Evolutionary conservation across 2,329 filamentous ascomycete species (phyloP).

Genomic region (Phyllosticta capitalensis): DNA sequence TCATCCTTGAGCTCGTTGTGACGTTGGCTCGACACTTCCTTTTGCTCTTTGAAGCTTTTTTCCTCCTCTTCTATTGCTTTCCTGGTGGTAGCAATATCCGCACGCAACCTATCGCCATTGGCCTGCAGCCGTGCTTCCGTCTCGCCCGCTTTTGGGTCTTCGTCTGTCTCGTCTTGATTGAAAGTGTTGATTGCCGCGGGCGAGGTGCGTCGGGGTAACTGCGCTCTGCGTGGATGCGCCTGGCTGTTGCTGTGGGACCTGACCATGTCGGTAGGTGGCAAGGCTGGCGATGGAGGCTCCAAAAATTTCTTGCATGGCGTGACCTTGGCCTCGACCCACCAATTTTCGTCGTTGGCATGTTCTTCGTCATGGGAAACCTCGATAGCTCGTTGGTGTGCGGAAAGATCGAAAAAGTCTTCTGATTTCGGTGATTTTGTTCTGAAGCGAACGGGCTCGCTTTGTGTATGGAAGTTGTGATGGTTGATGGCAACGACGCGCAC

Average conservation of each 20-base stretch:
- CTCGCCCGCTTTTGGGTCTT: slow-evolving; percentile 36
- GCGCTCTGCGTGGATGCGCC: slow-evolving; percentile 50
- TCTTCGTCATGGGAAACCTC: slow-evolving; percentile 18
- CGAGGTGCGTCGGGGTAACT: slow-evolving; percentile 65
- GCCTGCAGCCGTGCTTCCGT: slow-evolving; percentile 67
- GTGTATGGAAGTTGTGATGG: slow-evolving; percentile 82
- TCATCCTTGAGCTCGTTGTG: slow-evolving; percentile 68
- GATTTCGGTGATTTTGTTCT: slow-evolving; percentile 50
- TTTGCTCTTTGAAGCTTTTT: slow-evolving; percentile 38
- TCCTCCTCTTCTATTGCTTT: slow-evolving; percentile 56
- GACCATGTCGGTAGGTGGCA: slow-evolving; percentile 50
- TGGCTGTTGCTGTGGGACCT: slow-evolving; percentile 56
- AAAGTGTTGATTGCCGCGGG: slow-evolving; percentile 41
- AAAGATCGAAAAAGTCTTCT: slow-evolving; percentile 37
- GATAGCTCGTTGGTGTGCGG: slow-evolving; percentile 37
- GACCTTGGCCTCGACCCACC: slow-evolving; percentile 44
- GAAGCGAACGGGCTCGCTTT: slow-evolving; percentile 75
- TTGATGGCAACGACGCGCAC: slow-evolving; percentile 88
- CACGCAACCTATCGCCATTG: slow-evolving; percentile 70
- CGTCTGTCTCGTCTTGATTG: slow-evolving; percentile 2
- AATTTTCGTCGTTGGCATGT: slow-evolving; percentile 31
- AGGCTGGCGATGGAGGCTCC: slow-evolving; percentile 53
- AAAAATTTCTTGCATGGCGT: slow-evolving; percentile 43
- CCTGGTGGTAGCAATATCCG: slow-evolving; percentile 73
- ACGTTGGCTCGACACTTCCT: slow-evolving; percentile 54